Evolutionary conservation across 306 rosid species (phyloP).

Genomic region (Corylus heterophylla): DNA sequence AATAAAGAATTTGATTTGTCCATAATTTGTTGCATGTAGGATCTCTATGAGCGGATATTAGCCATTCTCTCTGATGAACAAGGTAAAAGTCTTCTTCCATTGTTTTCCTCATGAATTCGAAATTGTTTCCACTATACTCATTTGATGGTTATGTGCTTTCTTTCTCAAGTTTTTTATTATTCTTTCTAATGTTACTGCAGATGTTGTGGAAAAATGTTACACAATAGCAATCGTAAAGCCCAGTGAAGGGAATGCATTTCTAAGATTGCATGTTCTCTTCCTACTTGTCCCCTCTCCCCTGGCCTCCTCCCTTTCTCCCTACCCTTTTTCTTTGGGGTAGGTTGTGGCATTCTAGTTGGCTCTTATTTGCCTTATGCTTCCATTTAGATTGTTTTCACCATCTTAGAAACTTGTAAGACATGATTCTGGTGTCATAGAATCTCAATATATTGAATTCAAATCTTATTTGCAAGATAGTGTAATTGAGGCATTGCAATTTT

Average conservation of each 20-base stretch:
- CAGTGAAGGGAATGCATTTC: background rate
- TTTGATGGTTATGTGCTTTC: background rate
- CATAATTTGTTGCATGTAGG: slow-evolving; percentile 55
- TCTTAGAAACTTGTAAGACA: background rate
- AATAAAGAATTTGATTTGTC: background rate
- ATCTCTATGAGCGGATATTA: slow-evolving; percentile 83
- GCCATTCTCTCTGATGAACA: slow-evolving; percentile 75
- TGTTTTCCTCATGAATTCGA: background rate
- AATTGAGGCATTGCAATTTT: background rate
- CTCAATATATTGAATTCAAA: background rate
- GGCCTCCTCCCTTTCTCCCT: background rate
- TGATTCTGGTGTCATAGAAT: background rate
- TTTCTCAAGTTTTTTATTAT: background rate
- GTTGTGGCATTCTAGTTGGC: background rate
- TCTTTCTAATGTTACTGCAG: background rate
- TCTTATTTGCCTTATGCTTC: background rate
- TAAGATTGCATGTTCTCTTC: background rate
- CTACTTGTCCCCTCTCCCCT: background rate
- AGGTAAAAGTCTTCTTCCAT: slow-evolving; percentile 47
- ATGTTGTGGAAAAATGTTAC: background rate
- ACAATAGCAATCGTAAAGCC: too few relatives aligned
- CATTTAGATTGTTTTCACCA: background rate
- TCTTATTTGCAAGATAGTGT: background rate
- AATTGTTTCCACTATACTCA: background rate
- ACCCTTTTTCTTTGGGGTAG: background rate